These are phyloP conservation scores for Taphrina confusa DNA, from an alignment of 1,139 yeast genomes.

Conservation along the genomic window DNA sequence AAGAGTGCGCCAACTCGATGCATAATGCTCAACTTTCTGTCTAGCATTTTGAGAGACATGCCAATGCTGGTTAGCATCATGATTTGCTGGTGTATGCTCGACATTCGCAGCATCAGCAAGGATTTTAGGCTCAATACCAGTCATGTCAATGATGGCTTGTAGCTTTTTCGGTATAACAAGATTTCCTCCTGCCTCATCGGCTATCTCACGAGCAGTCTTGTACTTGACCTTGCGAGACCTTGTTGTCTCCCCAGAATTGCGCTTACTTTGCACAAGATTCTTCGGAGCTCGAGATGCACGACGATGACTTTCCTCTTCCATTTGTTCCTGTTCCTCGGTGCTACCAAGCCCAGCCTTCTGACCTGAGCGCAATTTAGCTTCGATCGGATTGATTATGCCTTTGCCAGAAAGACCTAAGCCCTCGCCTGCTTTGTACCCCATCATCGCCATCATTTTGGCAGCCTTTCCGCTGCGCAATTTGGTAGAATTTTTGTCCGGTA, in stretches of 20 bases:
- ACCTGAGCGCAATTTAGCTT: slow-evolving; percentile 67
- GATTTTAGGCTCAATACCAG: slow-evolving; percentile 40
- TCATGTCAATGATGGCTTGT: slow-evolving; percentile 46
- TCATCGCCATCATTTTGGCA: slow-evolving; percentile 69
- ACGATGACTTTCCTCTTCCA: slow-evolving; percentile 39
- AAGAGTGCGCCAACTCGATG: slow-evolving; percentile 44
- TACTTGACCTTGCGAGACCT: slow-evolving; percentile 43
- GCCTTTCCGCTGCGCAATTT: slow-evolving; percentile 71
- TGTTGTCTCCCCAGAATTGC: slow-evolving; percentile 39
- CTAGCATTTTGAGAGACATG: slow-evolving; percentile 43
- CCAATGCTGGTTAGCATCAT: slow-evolving; percentile 26
- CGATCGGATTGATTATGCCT: slow-evolving; percentile 79
- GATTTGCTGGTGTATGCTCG: slow-evolving; percentile 33
- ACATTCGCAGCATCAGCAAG: slow-evolving; percentile 28
- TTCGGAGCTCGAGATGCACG: no score
- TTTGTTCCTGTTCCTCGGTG: slow-evolving; percentile 49
- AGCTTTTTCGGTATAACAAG: slow-evolving; percentile 47
- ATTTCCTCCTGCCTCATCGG: slow-evolving; percentile 49
- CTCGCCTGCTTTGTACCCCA: slow-evolving; percentile 84
- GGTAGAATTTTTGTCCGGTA: background rate
- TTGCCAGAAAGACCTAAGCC: slow-evolving; percentile 73
- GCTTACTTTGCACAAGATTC: slow-evolving; percentile 19
- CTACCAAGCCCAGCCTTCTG: slow-evolving; percentile 67
- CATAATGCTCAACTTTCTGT: slow-evolving; percentile 43
- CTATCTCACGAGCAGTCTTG: slow-evolving; percentile 50